Conservation (phyloP, 768 basidiomycete genomes). For the Mycena olivaceomarginata region DNA sequence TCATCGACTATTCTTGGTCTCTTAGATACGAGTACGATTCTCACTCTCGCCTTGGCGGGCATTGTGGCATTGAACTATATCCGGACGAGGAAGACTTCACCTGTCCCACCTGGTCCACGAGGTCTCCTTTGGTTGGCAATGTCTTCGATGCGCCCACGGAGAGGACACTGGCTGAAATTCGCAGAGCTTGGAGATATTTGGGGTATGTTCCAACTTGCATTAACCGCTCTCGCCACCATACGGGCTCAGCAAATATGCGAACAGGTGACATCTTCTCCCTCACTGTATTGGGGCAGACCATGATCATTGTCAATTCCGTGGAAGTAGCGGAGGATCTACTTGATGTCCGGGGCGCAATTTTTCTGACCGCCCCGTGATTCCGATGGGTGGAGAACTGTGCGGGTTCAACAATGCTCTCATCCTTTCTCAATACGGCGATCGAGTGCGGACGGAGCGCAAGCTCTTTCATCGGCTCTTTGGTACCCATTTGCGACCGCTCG, state of each 20-base stretch:
- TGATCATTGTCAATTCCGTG: constrained; percentile 65
- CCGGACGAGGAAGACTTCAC: not conserved
- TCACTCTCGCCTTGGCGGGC: not conserved
- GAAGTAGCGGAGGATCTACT: constrained; percentile 68
- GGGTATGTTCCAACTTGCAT: constrained; percentile 46
- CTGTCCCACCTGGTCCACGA: not conserved
- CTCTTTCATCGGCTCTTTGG: too few species aligned
- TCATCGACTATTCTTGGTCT: not conserved
- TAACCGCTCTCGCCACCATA: not conserved
- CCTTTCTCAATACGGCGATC: constrained; percentile 36
- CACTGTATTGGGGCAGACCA: constrained; percentile 64
- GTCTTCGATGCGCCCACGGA: constrained; percentile 50
- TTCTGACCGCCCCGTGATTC: constrained; percentile 70
- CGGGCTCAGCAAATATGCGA: not conserved
- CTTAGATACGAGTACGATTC: not conserved
- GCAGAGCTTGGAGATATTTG: constrained; percentile 56
- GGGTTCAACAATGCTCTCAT: constrained; percentile 42
- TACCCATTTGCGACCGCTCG: not conserved
- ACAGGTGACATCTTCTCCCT: constrained; percentile 59
- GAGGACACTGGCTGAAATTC: constrained; percentile 52
- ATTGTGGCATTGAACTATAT: not conserved
- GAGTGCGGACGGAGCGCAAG: constrained; percentile 36
- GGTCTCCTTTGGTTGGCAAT: constrained; percentile 28
- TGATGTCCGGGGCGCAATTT: constrained; percentile 71
- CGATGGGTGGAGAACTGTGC: constrained; percentile 60